Percentiles rank a stretch among this genome's conserved stretches.
Conservation (phyloP, 495 filamentous ascomycete genomes). For the Daldinia vernicosa region DNA sequence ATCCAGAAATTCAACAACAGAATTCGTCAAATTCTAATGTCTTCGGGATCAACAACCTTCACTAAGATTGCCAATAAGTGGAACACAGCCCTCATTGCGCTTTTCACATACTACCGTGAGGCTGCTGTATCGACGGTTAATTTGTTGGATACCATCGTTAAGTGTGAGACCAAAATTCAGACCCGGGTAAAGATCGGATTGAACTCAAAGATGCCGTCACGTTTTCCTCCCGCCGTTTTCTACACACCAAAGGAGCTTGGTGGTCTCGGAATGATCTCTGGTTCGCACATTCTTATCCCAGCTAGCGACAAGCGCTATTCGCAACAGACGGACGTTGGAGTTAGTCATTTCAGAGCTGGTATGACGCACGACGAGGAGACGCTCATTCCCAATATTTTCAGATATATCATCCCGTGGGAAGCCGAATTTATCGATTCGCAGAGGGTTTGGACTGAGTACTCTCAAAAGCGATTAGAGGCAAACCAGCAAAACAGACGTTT, state of each 20-base stretch:
- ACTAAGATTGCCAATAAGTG: conserved; percentile 99
- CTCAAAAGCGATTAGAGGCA: conserved; percentile 95
- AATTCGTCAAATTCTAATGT: conserved; percentile 99
- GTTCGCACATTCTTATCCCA: conserved; percentile 97
- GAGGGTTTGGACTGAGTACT: conserved; percentile 99
- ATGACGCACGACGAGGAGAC: conserved; percentile 99
- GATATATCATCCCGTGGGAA: conserved; percentile 99
- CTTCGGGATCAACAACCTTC: conserved; percentile 97
- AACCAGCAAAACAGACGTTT: conserved; percentile 97
- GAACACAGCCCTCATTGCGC: conserved; percentile 98
- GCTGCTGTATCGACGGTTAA: conserved; percentile 97
- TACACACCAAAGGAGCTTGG: conserved; percentile 99
- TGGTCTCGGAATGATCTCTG: conserved; percentile 98
- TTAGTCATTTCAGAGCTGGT: conserved; percentile 96
- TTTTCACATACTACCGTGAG: conserved; percentile 99
- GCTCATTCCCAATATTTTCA: conserved; percentile 98
- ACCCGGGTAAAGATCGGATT: conserved; percentile 98
- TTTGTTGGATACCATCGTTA: conserved; percentile 96
- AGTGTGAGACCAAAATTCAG: conserved; percentile 99
- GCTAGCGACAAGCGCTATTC: conserved; percentile 98
- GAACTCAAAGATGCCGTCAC: conserved; percentile 99
- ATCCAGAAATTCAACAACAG: conserved; percentile 99
- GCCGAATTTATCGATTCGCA: conserved; percentile 99
- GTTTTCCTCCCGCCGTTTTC: conserved; percentile 98
- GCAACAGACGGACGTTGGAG: conserved; percentile 96